phyloP scores from a whole-genome alignment of 2,329 filamentous ascomycete species.

The Colletotrichum plurivorum region DNA sequence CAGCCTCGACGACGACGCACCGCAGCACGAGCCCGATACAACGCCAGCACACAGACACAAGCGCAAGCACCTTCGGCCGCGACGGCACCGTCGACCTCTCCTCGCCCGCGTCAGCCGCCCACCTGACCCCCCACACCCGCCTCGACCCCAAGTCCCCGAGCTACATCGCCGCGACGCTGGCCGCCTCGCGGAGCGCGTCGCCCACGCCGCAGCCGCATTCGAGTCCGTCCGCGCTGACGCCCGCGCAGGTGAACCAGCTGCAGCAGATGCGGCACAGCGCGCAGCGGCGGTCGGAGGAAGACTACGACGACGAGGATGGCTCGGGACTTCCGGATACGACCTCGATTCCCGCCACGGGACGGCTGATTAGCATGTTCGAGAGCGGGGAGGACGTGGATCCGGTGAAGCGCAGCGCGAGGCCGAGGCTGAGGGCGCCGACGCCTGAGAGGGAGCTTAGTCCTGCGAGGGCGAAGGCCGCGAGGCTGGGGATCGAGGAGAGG shows the following conservation, averaged over 20 bases:
- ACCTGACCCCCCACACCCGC: slow-evolving; percentile 40
- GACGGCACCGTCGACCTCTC: slow-evolving; percentile 34
- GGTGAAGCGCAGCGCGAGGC: slow-evolving; percentile 49
- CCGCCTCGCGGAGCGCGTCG: slow-evolving; percentile 47
- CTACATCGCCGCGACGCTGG: slow-evolving; percentile 73
- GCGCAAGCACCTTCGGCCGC: slow-evolving; percentile 40
- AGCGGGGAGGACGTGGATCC: slow-evolving; percentile 46
- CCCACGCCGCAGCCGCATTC: slow-evolving; percentile 37
- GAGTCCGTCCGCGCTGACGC: slow-evolving; percentile 29
- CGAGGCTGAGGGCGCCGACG: slow-evolving; percentile 48
- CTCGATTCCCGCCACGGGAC: slow-evolving; percentile 73
- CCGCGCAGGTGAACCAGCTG: slow-evolving; percentile 35
- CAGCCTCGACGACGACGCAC: slow-evolving; percentile 45
- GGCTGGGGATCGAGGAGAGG: slow-evolving; percentile 20
- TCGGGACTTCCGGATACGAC: slow-evolving; percentile 65
- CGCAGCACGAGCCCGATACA: slow-evolving; percentile 45
- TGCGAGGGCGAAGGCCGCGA: slow-evolving; percentile 23
- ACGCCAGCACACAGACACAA: slow-evolving; percentile 57
- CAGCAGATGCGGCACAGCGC: slow-evolving; percentile 34
- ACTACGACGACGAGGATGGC: slow-evolving; percentile 48
- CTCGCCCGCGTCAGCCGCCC: slow-evolving; percentile 23
- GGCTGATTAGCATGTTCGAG: slow-evolving; percentile 80
- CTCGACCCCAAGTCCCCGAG: slow-evolving; percentile 68
- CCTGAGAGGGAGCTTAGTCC: slow-evolving; percentile 50
- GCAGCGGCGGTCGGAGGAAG: slow-evolving; percentile 42